Evolutionary conservation across 73 alveolate species (phyloP), one percentile per base, ranked within the genome.

Genomic region (Paramecium caudatum): DNA sequence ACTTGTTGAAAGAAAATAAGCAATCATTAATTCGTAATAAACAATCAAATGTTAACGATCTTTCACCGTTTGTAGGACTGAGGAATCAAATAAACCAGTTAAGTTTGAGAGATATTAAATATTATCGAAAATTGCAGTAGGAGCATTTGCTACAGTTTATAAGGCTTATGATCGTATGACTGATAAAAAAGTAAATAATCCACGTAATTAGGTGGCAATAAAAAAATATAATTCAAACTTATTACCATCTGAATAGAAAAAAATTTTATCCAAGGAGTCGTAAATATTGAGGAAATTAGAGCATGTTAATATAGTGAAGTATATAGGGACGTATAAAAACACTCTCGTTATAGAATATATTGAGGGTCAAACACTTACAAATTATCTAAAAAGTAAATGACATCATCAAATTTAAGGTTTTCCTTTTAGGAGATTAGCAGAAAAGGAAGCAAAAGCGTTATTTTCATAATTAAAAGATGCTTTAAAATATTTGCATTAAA

Each of bases 401-500:
- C n/a, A 91, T 27, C 9, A 12, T 5, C 3, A 5, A 10, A 27
- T 0, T 0, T 6, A 82, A 68, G 65, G 91, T 4, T 25, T 19
- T 65, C 90, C 90, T 12, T 55, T 61, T 41, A 23, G 87, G 48
- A 45, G 83, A 50, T 33, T 97, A 46, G 91, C 93, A 83, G 97
- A 94, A 34, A 47, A 50, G 70, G 82, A 86, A 4, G 97, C 95
- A 6, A 83, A 43, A 45, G 34, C 69, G 19, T 46, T 93, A 5
- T 83, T 91, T 46, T 2, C 9, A 21, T 63, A 86, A 63, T 23
- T 86, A 30, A 16, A 46, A 12, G 39, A 62, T 19, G 93, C 97
- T n/a, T 81, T 95, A 47, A 96, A 93, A 83, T 92, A 95, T 82
- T 88, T 90, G 12, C 98, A 95, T 81, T 83, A 86, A n/a, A 84